Base-by-base conservation (phyloP, 129 eudicot genomes). In the Flaveria ramosissima region DNA sequence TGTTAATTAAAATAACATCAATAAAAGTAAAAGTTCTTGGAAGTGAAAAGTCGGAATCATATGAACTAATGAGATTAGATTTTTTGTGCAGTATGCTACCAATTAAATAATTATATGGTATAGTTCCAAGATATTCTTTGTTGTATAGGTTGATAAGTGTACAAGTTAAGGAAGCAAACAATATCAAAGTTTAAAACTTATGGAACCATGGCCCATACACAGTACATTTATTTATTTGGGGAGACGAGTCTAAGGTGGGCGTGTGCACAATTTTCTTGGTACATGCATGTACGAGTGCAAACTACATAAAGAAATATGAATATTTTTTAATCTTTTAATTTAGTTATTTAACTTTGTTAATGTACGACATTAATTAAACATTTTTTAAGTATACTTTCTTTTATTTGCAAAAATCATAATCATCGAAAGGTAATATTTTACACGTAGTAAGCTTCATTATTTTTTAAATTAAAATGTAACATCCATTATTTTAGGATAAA, bases 111-210 rank as follows among this genome's bases (percentile, higher is more conserved):
- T 36, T 13, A 41, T 36, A 19, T 14, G 43, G 12, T 68, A 53
- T 39, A 19, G 80, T 21, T 55, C 67, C 80, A 67, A 68, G 45
- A 68, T 68, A 41, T 53, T 67, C 30, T 57, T 68, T 69, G 70
- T 68, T 77, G 32, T 60, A n/a, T 23, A 68, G 32, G 70, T 77
- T 68, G 60, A 52, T 67, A 43, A 52, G 74, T 53, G 81, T 53
- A 77, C 81, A 68, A 56, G 60, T 55, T 68, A 77, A 68, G 81
- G 70, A 55, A 77, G 75, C 69, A 69, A 69, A 68, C 75, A 57
- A 53, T 53, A 55, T 68, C 47, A 24, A 24, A 73, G 30, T 42
- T 66, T 66, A 20, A 66, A 66, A 77, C 21, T 53, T 68, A 23
- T 63, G 72, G 41, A 47, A 75, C 79, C 39, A 36, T 50, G 80